Conservation (phyloP, 768 basidiomycete genomes). For the Hebeloma cylindrosporum region DNA sequence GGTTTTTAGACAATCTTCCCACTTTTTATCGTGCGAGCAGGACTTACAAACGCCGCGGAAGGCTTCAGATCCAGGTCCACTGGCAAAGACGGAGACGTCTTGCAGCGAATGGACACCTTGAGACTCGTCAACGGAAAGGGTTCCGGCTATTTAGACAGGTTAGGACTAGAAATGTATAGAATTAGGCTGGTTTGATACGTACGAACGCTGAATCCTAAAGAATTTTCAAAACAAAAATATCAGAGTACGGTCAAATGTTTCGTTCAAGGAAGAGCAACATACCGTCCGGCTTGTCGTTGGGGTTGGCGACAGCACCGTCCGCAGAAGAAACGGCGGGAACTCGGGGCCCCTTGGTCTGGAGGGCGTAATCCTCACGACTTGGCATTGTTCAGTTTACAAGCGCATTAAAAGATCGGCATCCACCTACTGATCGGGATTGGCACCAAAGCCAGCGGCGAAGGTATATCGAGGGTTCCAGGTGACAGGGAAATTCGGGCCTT, state of each 20-base stretch:
- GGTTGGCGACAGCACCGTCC: constrained; percentile 33
- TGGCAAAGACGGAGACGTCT: constrained; percentile 46
- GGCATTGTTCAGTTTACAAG: background rate
- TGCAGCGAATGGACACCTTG: constrained; percentile 45
- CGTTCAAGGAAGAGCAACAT: constrained; percentile 3
- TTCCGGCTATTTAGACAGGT: no score
- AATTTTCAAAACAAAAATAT: background rate
- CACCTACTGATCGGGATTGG: constrained; percentile 42
- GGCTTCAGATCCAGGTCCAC: constrained; percentile 39
- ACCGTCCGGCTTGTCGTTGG: constrained; percentile 35
- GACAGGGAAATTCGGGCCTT: constrained; percentile 46
- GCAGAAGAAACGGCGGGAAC: constrained; percentile 31
- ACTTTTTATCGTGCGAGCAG: background rate
- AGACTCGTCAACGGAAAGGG: constrained; percentile 30
- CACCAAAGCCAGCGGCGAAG: constrained; percentile 42
- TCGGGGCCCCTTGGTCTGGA: constrained; percentile 38
- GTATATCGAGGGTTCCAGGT: constrained; percentile 45
- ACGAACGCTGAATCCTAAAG: constrained; percentile 37
- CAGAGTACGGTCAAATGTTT: background rate
- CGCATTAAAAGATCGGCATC: background rate
- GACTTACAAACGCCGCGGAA: constrained; percentile 46
- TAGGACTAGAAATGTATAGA: no score
- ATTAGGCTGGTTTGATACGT: no score
- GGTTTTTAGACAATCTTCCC: background rate
- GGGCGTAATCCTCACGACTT: constrained; percentile 37